These are phyloP conservation scores for Pleurotus ostreatus DNA, from an alignment of 768 basidiomycete species.

Conservation along the genomic window DNA sequence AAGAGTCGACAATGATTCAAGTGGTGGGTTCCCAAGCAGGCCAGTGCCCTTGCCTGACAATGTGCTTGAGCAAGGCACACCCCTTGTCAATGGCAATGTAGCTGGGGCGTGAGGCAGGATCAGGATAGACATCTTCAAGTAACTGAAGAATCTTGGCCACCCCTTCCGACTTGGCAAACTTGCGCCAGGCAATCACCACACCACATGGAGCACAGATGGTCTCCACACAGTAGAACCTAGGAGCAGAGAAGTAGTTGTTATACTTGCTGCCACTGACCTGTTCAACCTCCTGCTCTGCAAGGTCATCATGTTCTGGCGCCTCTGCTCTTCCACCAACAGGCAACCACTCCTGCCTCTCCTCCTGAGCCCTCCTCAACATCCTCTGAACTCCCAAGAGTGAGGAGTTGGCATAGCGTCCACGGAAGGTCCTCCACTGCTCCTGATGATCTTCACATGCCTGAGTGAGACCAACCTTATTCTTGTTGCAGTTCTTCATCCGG, in stretches of 20 bases:
- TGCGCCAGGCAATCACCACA: no score
- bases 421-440: neutral
- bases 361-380: neutral
- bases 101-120: slow-evolving; percentile 12
- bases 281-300: slow-evolving; percentile 1
- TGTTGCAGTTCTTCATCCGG: slow-evolving; percentile 7
- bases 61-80: slow-evolving; percentile 13
- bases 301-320: slow-evolving; percentile 1
- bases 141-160: slow-evolving; percentile 16
- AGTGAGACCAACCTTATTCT: neutral
- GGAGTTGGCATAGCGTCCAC: neutral
- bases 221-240: no score
- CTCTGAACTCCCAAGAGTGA: neutral
- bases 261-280: slow-evolving; percentile 16
- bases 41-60: slow-evolving; percentile 9
- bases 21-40: slow-evolving; percentile 13
- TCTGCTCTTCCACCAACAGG: slow-evolving; percentile 10
- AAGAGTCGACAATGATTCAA: slow-evolving; percentile 21
- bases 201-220: no score
- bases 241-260: slow-evolving; percentile 22
- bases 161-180: slow-evolving; percentile 24
- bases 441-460: slow-evolving; percentile 7
- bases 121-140: slow-evolving; percentile 18
- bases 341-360: slow-evolving; percentile 1
- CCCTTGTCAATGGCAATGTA: slow-evolving; percentile 25